Base-by-base conservation (phyloP, 495 filamentous ascomycete species). In the Beverwykella pulmonaria region DNA sequence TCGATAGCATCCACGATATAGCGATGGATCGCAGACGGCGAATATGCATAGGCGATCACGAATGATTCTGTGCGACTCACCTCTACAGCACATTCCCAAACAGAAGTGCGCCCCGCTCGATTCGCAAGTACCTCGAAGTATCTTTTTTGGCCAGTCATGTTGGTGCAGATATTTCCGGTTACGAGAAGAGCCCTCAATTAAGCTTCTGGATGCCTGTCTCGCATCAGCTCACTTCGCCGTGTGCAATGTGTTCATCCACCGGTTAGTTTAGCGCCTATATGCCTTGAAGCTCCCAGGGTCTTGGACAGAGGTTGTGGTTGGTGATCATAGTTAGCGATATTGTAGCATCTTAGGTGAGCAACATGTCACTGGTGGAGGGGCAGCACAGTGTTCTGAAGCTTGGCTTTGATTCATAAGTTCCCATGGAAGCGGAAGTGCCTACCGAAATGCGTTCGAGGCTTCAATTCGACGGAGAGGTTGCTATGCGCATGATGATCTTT, bases 361-460 rank as follows among this genome's bases (percentile, higher is more conserved):
- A 23, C 22, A 29, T 26, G n/a, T n/a, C n/a, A 8, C 6, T 2
- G 25, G 12, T 14, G 23, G 27, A 6, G 2, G 26, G 8, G 8
- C 23, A 32, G 23, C 17, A 19, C 52, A 4, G 25, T 12, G 52
- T 54, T 26, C 25, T 32, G 27, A 1, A 54, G 26, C 23, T 30
- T 44, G 6, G 27, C 52, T 54, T 26, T 2, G 32, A 34, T 19
- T 59, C 29, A 25, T 9, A 19, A 32, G 49, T 59, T 19, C 29
- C 57, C 22, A 59, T 59, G 41, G 57, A 59, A 59, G 36, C 41
- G 57, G 57, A 59, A 46, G 39, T 8, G 2, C 4, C 15, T 23
- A 30, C 57, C 57, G 57, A 27, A 19, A 48, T 30, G 36, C 41
- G 27, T 49, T 25, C 17, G 22, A 39, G 34, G 23, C 57, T 48